Percentiles rank a stretch among this genome's conserved stretches.
Conservation (phyloP, 192 early-diverging fungal species). For the Gryganskiella cystojenkinii region DNA sequence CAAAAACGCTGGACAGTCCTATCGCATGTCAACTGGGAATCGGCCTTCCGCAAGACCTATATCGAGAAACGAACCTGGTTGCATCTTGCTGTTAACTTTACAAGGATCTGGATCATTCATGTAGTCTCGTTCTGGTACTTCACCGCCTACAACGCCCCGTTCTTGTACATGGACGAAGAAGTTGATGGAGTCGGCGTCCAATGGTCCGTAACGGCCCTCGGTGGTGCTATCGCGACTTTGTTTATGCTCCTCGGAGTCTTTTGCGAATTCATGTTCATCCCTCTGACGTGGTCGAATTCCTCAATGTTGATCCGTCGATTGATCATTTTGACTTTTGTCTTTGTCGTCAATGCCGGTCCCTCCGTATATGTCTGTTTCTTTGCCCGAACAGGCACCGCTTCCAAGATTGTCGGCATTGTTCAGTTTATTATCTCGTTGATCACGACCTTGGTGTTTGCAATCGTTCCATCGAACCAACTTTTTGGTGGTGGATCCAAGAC, state of each 20-base stretch:
- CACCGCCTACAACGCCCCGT: slow-evolving; percentile 76
- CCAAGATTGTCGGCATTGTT: slow-evolving; percentile 69
- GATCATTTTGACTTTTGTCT: slow-evolving; percentile 65
- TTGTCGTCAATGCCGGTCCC: slow-evolving; percentile 73
- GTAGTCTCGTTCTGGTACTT: slow-evolving; percentile 83
- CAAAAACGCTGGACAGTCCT: slow-evolving; percentile 72
- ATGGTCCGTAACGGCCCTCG: slow-evolving; percentile 75
- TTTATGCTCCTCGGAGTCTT: slow-evolving; percentile 73
- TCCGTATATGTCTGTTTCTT: slow-evolving; percentile 67
- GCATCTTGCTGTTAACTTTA: slow-evolving; percentile 86
- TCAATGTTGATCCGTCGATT: slow-evolving; percentile 61
- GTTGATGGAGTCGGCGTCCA: slow-evolving; percentile 59
- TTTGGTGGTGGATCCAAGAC: slow-evolving; percentile 44
- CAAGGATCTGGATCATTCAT: slow-evolving; percentile 89
- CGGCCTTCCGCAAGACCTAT: slow-evolving; percentile 83
- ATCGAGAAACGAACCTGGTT: slow-evolving; percentile 86
- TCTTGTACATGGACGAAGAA: slow-evolving; percentile 68
- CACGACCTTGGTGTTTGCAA: slow-evolving; percentile 71
- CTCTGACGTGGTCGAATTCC: slow-evolving; percentile 66
- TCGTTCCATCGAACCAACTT: slow-evolving; percentile 75
- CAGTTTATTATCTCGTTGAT: slow-evolving; percentile 77
- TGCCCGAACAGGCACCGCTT: slow-evolving; percentile 52
- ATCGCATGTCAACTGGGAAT: slow-evolving; percentile 73
- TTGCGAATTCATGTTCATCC: slow-evolving; percentile 78
- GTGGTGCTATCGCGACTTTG: slow-evolving; percentile 76